These are phyloP conservation scores for Leccinum subfulvum DNA, from an alignment of 1,284 basidiomycete genomes.

Conservation along the genomic window DNA sequence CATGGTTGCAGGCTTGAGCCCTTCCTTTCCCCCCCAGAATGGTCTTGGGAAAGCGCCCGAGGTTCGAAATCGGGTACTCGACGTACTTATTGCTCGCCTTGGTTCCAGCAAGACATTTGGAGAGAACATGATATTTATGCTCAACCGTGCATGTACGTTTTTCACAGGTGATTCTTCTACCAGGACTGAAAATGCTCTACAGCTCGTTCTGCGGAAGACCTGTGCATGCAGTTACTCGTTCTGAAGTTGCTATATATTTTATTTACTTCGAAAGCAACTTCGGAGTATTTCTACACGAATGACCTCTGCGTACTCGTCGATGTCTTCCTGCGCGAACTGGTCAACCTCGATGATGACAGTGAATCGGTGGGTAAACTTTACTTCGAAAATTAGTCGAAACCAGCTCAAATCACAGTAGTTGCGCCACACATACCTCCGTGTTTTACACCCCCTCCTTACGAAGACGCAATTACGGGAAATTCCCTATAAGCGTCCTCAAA, in stretches of 20 bases:
- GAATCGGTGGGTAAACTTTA: slow-evolving; percentile 70
- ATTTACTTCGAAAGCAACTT: slow-evolving; percentile 90
- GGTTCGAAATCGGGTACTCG: slow-evolving; percentile 75
- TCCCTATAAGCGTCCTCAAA: slow-evolving; percentile 91
- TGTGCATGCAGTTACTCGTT: slow-evolving; percentile 93
- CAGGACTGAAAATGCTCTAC: slow-evolving; percentile 8
- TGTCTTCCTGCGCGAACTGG: slow-evolving; percentile 90
- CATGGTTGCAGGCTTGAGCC: slow-evolving; percentile 76
- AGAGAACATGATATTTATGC: slow-evolving; percentile 98
- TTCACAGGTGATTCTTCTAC: not conserved
- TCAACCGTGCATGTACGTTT: slow-evolving; percentile 86
- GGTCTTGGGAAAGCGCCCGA: slow-evolving; percentile 32
- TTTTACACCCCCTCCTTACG: slow-evolving; percentile 91
- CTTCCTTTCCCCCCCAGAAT: slow-evolving; percentile 21
- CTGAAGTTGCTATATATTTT: slow-evolving; percentile 94
- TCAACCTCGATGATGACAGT: slow-evolving; percentile 88
- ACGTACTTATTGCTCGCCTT: slow-evolving; percentile 79
- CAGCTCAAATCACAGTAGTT: slow-evolving; percentile 51
- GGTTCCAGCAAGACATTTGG: slow-evolving; percentile 92
- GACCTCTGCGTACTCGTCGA: slow-evolving; percentile 95
- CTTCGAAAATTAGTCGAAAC: not conserved
- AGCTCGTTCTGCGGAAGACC: slow-evolving; percentile 85
- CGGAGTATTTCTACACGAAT: slow-evolving; percentile 98
- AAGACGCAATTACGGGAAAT: slow-evolving; percentile 86
- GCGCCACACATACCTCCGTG: slow-evolving; percentile 95